Conservation (phyloP, 139 green algal genomes). For the Tetraselmis striata region DNA sequence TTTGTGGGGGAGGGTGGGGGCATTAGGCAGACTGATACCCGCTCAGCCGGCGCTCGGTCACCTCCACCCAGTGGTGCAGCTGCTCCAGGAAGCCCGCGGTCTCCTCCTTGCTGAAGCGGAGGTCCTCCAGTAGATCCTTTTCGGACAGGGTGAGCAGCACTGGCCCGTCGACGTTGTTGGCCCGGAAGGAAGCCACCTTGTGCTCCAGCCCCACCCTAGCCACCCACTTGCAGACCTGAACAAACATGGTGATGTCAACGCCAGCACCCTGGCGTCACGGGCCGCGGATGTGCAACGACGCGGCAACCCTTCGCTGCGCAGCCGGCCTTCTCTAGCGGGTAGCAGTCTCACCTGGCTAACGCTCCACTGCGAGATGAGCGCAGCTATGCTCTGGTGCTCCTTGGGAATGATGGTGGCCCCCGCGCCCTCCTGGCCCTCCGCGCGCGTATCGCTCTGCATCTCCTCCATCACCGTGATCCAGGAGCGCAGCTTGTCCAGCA, state of each 20-base stretch:
- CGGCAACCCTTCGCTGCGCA: too few species aligned
- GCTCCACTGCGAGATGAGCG: neutral
- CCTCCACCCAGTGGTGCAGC: neutral
- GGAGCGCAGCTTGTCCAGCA: neutral
- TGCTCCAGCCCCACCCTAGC: neutral
- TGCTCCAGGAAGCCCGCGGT: neutral
- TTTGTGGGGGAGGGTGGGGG: too few species aligned
- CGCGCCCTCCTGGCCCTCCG: neutral
- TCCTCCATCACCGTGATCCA: neutral
- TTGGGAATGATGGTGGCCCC: neutral
- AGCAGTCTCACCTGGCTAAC: too few species aligned
- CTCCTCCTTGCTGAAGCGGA: neutral
- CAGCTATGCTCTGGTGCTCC: neutral
- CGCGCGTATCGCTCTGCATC: neutral
- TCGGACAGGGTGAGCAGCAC: neutral
- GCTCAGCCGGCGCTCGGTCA: neutral
- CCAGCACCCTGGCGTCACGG: too few species aligned
- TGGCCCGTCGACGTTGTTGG: neutral
- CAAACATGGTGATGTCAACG: too few species aligned
- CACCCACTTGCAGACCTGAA: neutral
- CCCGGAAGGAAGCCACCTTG: neutral
- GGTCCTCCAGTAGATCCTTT: neutral
- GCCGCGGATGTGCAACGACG: too few species aligned
- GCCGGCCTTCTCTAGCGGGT: too few species aligned
- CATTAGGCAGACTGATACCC: neutral